Conservation (phyloP, 768 basidiomycete species). For the Trametes punicea region DNA sequence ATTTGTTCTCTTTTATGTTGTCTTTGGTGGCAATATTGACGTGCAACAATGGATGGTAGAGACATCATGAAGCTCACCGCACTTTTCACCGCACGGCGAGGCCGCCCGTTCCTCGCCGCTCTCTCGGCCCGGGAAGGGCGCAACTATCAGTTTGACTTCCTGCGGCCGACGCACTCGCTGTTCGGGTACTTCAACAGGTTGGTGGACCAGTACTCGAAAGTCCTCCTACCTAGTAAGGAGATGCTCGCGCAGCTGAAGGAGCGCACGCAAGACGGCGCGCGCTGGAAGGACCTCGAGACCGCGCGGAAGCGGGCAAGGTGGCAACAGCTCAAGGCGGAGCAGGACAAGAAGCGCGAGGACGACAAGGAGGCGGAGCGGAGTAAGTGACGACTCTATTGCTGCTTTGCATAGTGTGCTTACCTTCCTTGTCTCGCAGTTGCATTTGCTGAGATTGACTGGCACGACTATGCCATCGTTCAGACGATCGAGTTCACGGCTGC, state of each 20-base stretch:
- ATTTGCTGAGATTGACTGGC: slow-evolving; percentile 98
- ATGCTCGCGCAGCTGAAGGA: slow-evolving; percentile 66
- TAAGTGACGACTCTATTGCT: slow-evolving; percentile 37
- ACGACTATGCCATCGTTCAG: slow-evolving; percentile 97
- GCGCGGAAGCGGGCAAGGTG: slow-evolving; percentile 81
- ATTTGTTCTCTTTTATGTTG: background rate
- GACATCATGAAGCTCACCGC: slow-evolving; percentile 97
- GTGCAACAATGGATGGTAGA: slow-evolving; percentile 37
- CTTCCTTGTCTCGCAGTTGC: slow-evolving; percentile 51
- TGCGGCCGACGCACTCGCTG: slow-evolving; percentile 92
- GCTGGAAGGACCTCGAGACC: slow-evolving; percentile 76
- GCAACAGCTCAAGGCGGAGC: slow-evolving; percentile 80
- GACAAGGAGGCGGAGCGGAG: slow-evolving; percentile 90
- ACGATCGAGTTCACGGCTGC: slow-evolving; percentile 96
- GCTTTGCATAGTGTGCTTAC: background rate
- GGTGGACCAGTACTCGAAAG: slow-evolving; percentile 93
- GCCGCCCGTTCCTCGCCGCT: slow-evolving; percentile 78
- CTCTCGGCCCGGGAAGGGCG: slow-evolving; percentile 87
- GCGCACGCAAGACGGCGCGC: slow-evolving; percentile 58
- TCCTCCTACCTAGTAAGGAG: slow-evolving; percentile 81
- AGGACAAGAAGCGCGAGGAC: slow-evolving; percentile 82
- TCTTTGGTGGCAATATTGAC: background rate
- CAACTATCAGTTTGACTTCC: slow-evolving; percentile 97
- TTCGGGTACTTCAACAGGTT: slow-evolving; percentile 97
- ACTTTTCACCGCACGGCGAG: slow-evolving; percentile 90